Base-by-base conservation (phyloP, 2,329 filamentous ascomycete species). In the Trichoderma sp. region DNA sequence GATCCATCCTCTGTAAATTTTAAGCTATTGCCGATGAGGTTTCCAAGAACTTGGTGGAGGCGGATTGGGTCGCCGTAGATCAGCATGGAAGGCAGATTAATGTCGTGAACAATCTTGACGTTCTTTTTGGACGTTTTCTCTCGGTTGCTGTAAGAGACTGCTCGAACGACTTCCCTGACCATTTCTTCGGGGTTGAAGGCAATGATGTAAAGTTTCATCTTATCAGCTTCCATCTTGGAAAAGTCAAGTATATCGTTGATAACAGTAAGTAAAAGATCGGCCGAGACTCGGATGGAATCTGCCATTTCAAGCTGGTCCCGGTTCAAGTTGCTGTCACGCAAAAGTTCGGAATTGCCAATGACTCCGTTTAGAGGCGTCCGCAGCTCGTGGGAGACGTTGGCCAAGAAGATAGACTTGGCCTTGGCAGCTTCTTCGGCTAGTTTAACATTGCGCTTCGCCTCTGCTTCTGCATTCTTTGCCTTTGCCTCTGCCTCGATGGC, bases 241-340 rank as follows among this genome's bases (percentile, higher is more conserved):
- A 97, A 96, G 79, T 98, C 95, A 5, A 97, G 84, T 65, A 97
- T 97, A 76, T 98, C 95, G 76, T 97, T 97, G 81, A 97, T 97
- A 59, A 97, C 93, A 0, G 94, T 96, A 31, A 97, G 84, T 16
- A 97, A 82, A 19, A 96, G 89, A 76, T 97, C 94, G 0, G 93
- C 93, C 60, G 92, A 96, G 37, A 94, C 87, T 61, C 93, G 89
- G 67, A 96, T 96, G 19, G 93, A 95, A 76, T 96, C 93, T 4
- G 92, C 92, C 84, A 94, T 96, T 73, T 96, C 93, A 37, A 89
- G 85, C 78, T 96, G 92, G 72, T 96, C 92, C 70, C 85, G 86
- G 72, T 91, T 89, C 65, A 96, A 83, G 27, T 87, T 83, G 74
- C 91, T 94, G 75, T 96, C 93, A 59, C 92, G 85, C 8, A 96